Evolutionary conservation across 2,329 filamentous ascomycete species (phyloP), one percentile per base, ranked within the genome.

Genomic region (Claviceps humidiphila): DNA sequence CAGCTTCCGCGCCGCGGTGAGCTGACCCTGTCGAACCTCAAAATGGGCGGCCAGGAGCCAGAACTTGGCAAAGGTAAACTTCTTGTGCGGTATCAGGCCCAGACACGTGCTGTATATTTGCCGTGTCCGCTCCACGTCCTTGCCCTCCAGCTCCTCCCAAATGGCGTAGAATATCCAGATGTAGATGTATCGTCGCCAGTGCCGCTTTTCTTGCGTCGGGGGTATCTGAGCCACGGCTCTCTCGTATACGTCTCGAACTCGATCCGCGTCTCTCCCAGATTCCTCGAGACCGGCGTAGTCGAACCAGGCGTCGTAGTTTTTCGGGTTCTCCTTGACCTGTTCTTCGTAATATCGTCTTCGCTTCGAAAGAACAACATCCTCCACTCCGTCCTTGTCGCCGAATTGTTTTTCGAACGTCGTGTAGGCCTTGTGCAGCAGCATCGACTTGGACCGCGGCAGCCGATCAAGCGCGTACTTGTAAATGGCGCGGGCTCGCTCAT

Each of bases 401-500:
- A 89, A 98, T 62, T 98, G 93, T 72, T 98, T 98, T 70, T 98
- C 93, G 60, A 98, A 98, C 0, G 87, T 91, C 0, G 91, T 97
- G 66, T 97, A 98, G 14, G 89, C 84, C 65, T 94, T 94, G 71
- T 98, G 91, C 8, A 98, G 76, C 14, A 77, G 74, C 68, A 85
- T 82, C 1, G 91, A 93, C 66, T 85, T 89, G 13, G 89, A 94
- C 22, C 93, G 81, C 11, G 93, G 87, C 56, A 98, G 78, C 50
- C 91, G 85, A 67, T 98, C 93, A 6, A 98, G 73, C 24, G 91
- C 91, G 64, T 95, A 96, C 64, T 95, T 96, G 77, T 94, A 98
- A 60, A 98, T 97, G 37, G 91, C 90, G 56, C 93, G 77, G 3
- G 91, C 85, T 7, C 93, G 85, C 67, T 97, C 91, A 63, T 93